Evolutionary conservation across 495 filamentous ascomycete genomes (phyloP), one percentile per base, ranked within the genome.

Genomic region (Lepidopterella palustris): DNA sequence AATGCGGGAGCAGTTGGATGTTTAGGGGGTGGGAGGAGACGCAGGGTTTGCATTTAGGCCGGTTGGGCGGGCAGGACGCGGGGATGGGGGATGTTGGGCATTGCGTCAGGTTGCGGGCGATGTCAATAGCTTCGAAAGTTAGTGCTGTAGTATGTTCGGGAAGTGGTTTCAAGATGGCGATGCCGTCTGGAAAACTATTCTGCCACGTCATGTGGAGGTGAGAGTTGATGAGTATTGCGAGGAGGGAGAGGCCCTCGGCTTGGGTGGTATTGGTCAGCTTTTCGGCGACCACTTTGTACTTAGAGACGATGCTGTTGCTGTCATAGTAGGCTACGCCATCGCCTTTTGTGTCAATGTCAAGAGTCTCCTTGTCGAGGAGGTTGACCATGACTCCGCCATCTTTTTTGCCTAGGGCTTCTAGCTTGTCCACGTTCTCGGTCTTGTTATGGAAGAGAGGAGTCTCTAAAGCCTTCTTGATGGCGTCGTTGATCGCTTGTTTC

Each of bases 171-270:
- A 96, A 73, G 39, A 97, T 82, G 10, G 84, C 79, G 55, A 97
- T 85, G 11, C 92, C 92, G 1, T 74, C 73, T 0, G 76, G 70
- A 76, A 91, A 97, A n/a, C 77, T 76, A 66, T 84, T 87, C 59
- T 92, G 89, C 78, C 90, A 96, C 48, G 84, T 89, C 50, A 78
- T 83, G 68, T 97, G 93, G 10, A 97, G 81, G 69, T 98, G 93
- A 0, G 84, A 78, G 67, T 88, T 89, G 65, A 97, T 89, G 50
- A 98, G 81, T 21, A 82, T 71, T 31, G 84, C 85, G 45, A 97
- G 79, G 27, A 76, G 71, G 55, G 74, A 71, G 39, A 90, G 77
- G 9, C 86, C 87, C 20, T 77, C 73, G 5, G 79, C 78, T 21
- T 53, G 40, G 6, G 58, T 63, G 6, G 47, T 59, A 28, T 62